Conservation (phyloP, 805 yeast species). For the Candida silvatica region DNA sequence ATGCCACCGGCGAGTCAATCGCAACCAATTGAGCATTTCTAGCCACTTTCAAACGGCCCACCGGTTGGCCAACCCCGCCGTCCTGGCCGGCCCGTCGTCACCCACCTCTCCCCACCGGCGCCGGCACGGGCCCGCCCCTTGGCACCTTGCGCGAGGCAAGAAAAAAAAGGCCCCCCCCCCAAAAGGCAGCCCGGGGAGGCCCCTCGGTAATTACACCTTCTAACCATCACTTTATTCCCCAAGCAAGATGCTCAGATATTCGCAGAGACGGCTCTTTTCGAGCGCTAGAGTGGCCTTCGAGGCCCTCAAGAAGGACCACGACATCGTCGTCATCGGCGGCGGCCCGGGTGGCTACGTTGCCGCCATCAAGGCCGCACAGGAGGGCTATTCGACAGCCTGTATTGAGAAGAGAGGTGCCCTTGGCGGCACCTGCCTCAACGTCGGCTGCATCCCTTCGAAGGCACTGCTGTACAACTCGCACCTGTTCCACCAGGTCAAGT, state of each 20-base stretch:
- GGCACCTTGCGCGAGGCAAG: too few relatives aligned
- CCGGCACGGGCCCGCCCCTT: too few relatives aligned
- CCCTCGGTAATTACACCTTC: not conserved
- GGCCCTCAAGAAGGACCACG: constrained; percentile 48
- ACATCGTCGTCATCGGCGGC: constrained; percentile 93
- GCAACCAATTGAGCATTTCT: too few relatives aligned
- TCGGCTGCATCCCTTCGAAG: constrained; percentile 98
- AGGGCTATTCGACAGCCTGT: constrained; percentile 92
- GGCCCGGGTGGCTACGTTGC: constrained; percentile 99
- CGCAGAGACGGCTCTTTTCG: constrained; percentile 24
- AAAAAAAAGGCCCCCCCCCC: too few relatives aligned
- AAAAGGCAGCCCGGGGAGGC: too few relatives aligned
- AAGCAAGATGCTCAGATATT: constrained; percentile 22
- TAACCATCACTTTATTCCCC: not conserved
- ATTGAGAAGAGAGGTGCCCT: constrained; percentile 92
- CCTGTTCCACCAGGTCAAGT: constrained; percentile 78
- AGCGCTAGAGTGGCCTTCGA: constrained; percentile 20
- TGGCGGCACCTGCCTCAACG: constrained; percentile 98
- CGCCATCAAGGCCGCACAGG: constrained; percentile 97
- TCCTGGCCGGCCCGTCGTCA: too few relatives aligned
- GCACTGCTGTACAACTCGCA: constrained; percentile 93
- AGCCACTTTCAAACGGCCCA: too few relatives aligned
- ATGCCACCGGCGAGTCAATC: too few relatives aligned
- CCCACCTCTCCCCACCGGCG: too few relatives aligned
- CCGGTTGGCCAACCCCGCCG: too few relatives aligned